Evolutionary conservation across 805 yeast genomes (phyloP), one percentile per base, ranked within the genome.

Genomic region (Candida anglica): DNA sequence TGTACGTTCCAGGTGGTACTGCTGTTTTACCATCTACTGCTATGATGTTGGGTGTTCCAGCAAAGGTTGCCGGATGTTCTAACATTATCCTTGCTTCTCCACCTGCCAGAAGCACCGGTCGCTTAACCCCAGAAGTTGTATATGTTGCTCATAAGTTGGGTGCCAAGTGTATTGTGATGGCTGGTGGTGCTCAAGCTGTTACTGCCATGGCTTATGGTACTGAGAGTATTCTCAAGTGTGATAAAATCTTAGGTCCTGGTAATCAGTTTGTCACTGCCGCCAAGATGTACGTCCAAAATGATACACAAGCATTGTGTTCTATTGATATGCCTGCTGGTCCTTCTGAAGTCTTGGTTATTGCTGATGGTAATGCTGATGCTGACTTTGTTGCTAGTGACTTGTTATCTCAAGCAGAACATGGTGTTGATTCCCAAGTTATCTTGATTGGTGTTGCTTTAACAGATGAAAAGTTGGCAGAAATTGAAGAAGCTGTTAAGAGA

Each of bases 251-350:
- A 59, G 99, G 99, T 30, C 99, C 99, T 16, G 99, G 99, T 40
- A 93, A 93, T 66, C 99, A 93, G 67, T 93, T 93, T 58, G 99
- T 93, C 34, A 93, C 99, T 14, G 98, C 98, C 27, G 99, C 98
- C 27, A 93, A 93, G 71, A 93, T 93, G 99, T 69, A 83, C 56
- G 93, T 94, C 33, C 93, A 91, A 50, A 94, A 93, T 53, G 98
- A 93, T 55, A 85, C 96, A 1, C 82, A 81, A 42, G 98, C 98
- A 6, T 68, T 89, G 52, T 93, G 96, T 56, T 85, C 96, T 13
- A 93, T 93, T 47, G 99, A 93, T 60, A 91, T 93, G 98, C 99
- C 99, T 32, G 99, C 99, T 17, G 99, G 99, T 7, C 99, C 99
- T 19, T 85, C 95, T 33, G 99, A 93, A 64, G 99, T 93, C 16